Conservation (phyloP, 768 basidiomycete species). For the Scleroderma citrinum region DNA sequence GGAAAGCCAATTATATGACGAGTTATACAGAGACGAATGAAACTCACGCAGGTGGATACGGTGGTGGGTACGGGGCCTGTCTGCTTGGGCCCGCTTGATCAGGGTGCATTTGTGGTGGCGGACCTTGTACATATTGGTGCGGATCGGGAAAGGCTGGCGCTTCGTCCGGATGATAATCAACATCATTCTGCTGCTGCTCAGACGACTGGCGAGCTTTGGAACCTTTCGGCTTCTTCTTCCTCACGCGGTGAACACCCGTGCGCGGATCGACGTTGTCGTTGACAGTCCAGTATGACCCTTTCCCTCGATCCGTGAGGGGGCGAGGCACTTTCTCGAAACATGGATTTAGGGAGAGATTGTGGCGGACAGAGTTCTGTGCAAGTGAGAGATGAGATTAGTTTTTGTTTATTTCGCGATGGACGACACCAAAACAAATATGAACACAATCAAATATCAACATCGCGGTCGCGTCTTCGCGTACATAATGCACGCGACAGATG, state of each 20-base stretch:
- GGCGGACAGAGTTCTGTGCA: constrained; percentile 79
- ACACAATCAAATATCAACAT: constrained; percentile 60
- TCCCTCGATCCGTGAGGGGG: constrained; percentile 86
- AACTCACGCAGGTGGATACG: constrained; percentile 49
- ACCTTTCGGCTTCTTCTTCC: constrained; percentile 78
- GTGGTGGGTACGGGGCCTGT: constrained; percentile 54
- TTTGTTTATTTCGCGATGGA: constrained; percentile 24
- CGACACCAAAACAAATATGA: constrained; percentile 48
- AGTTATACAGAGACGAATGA: neutral
- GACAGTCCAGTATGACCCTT: constrained; percentile 90
- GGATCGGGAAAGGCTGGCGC: constrained; percentile 48
- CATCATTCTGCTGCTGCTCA: constrained; percentile 43
- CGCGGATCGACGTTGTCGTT: constrained; percentile 87
- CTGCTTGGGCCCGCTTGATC: constrained; percentile 59
- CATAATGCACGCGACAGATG: constrained; percentile 5
- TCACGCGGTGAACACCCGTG: constrained; percentile 82
- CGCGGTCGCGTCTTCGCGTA: constrained; percentile 42
- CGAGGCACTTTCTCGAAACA: constrained; percentile 90
- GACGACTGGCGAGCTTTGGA: constrained; percentile 44
- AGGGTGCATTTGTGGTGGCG: constrained; percentile 43
- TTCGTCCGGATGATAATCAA: constrained; percentile 57
- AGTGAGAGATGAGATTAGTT: constrained; percentile 9
- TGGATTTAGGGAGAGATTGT: constrained; percentile 85
- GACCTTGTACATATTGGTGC: constrained; percentile 47
- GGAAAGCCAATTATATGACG: constrained; percentile 7